Evolutionary conservation across 495 filamentous ascomycete species (phyloP), one percentile per base, ranked within the genome.

Genomic region (Jackrogersella minutella): DNA sequence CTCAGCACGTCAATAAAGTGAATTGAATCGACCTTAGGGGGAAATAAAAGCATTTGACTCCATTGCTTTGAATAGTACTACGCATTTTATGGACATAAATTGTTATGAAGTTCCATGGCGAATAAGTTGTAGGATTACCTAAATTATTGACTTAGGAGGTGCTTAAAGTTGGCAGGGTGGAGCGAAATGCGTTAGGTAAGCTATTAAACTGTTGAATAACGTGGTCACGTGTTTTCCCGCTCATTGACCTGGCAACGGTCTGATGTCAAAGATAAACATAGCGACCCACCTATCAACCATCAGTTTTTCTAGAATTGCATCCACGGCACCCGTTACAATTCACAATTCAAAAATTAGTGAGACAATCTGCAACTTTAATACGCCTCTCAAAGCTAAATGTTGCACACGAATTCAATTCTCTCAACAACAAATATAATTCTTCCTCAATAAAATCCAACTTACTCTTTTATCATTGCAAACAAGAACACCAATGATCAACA

Each of bases 181-280:
- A n/a, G 41, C 41, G 22, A 39, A 41, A 41, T 41, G 9, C 10
- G 39, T 19, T n/a, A n/a, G n/a, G n/a, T n/a, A n/a, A n/a, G n/a
- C n/a, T n/a, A n/a, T n/a, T n/a, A n/a, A n/a, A n/a, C n/a, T n/a
- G n/a, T n/a, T 2, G 3, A 41, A 41, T 44, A 56, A 59, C 68
- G 58, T 58, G 56, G 5, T 8, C 26, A 22, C 16, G 37, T 8
- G 59, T 41, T 7, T 0, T 5, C 16, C 16, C 40, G 10, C n/a
- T 21, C 4, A 64, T 74, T 74, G 72, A 53, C 69, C 62, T 62
- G 66, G 66, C 69, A 74, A 74, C 72, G 62, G 28, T 21, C 30
- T 52, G 21, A 24, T 52, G 17, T 52, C 14, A 31, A 1, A 1
- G 49, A 68, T 74, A 74, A 72, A 73, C 68, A 73, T 49, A n/a